Conservation (phyloP, 1,284 basidiomycete species). For the Psilocybe mexicana region DNA sequence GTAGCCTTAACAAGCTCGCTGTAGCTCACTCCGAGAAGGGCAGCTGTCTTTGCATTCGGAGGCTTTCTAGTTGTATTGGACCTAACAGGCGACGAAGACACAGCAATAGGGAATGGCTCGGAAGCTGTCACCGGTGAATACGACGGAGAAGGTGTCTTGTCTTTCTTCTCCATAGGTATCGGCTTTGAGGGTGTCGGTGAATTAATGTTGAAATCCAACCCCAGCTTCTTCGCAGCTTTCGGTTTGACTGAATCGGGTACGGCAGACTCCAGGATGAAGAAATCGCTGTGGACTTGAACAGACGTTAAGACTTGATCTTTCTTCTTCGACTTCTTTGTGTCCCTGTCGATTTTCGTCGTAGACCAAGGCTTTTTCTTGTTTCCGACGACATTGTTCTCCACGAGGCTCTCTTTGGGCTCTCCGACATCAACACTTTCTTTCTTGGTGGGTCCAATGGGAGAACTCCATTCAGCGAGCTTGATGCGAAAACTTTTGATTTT, state of each 20-base stretch:
- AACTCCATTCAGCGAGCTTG: conserved; percentile 49
- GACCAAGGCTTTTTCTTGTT: conserved; percentile 23
- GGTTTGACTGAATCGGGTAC: conserved; percentile 22
- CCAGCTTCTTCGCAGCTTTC: conserved; percentile 47
- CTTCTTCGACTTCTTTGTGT: conserved; percentile 17
- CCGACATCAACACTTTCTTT: not conserved
- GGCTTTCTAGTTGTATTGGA: conserved; percentile 1
- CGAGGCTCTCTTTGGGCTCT: not conserved
- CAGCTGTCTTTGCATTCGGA: conserved; percentile 45
- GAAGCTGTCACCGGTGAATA: not conserved
- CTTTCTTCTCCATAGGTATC: not conserved
- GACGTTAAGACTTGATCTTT: conserved; percentile 5
- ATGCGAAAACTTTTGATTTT: conserved; percentile 49
- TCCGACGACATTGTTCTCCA: conserved; percentile 15
- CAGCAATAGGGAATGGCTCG: not conserved
- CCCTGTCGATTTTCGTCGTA: conserved; percentile 14
- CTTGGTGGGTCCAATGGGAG: conserved; percentile 15
- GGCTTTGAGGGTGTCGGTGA: not conserved
- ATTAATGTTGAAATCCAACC: conserved; percentile 26
- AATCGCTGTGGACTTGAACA: conserved; percentile 9
- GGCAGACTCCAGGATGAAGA: conserved; percentile 14
- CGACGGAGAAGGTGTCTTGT: conserved; percentile 2
- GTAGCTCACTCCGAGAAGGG: conserved; percentile 44
- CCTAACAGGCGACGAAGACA: not conserved
- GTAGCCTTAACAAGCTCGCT: conserved; percentile 35